Percentiles rank a stretch among this genome's conserved stretches.
These are phyloP conservation scores for Phytophthora ohioensis DNA, from an alignment of 352 stramenopile genomes.

Conservation along the genomic window DNA sequence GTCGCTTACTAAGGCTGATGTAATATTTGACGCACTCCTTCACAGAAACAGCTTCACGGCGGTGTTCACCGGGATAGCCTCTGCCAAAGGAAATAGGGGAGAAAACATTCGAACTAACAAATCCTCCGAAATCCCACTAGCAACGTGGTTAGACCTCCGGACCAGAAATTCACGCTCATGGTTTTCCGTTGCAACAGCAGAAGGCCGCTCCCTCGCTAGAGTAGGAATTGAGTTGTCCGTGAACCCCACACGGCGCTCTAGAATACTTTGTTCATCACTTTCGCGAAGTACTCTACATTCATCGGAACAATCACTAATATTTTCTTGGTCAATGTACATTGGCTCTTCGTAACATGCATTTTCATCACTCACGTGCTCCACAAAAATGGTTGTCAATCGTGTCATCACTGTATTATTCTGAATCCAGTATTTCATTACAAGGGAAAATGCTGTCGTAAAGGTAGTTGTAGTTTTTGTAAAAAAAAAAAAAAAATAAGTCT, in stretches of 20 bases:
- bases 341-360: too few species aligned
- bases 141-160: not conserved
- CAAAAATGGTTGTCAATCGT: not conserved
- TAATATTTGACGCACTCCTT: slow-evolving; percentile 4
- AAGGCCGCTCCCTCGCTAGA: too few species aligned
- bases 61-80: not conserved
- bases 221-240: not conserved
- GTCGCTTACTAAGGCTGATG: not conserved
- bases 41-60: not conserved
- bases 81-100: not conserved
- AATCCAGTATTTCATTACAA: not conserved
- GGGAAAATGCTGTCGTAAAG: not conserved
- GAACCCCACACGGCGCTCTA: slow-evolving; percentile 5
- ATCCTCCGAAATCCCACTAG: too few species aligned
- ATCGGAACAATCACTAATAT: not conserved
- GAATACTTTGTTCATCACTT: not conserved
- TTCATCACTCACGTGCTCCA: not conserved
- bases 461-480: slow-evolving; percentile 1
- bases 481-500: not conserved
- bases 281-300: not conserved
- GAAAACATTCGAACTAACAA: too few species aligned
- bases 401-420: not conserved
- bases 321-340: not conserved
- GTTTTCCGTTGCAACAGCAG: too few species aligned
- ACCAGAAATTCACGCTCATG: not conserved